Evolutionary conservation across 306 rosid species (phyloP).

Genomic region (Amphicarpaea edgeworthii): DNA sequence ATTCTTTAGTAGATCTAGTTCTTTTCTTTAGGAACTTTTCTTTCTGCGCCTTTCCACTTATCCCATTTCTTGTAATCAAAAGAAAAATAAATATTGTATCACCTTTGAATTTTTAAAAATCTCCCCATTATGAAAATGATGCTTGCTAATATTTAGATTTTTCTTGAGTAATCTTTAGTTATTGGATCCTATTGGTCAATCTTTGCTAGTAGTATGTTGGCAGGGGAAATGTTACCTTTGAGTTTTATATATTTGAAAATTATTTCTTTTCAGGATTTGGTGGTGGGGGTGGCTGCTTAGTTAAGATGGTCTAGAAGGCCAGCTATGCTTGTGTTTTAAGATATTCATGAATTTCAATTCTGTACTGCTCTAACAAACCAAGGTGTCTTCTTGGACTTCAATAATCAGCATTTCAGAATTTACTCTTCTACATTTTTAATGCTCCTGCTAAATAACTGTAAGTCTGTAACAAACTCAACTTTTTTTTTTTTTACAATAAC

Average conservation of each 20-base stretch:
- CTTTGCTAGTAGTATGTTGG: not conserved
- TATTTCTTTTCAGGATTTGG: not conserved
- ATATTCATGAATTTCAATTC: constrained; percentile 5
- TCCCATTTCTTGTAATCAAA: not conserved
- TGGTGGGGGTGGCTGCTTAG: constrained; percentile 18
- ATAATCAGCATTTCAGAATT: too few species aligned
- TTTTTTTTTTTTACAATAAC: not conserved
- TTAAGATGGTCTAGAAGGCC: not conserved
- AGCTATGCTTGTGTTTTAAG: not conserved
- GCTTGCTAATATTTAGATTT: not conserved
- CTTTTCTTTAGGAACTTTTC: too few species aligned
- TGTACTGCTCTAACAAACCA: too few species aligned
- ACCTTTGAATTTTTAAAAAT: not conserved
- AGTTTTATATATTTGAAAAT: not conserved
- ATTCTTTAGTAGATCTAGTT: too few species aligned
- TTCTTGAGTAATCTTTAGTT: not conserved
- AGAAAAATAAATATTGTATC: not conserved
- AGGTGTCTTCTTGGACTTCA: too few species aligned
- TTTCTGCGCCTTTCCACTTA: not conserved
- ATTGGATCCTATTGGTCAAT: not conserved
- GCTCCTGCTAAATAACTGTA: not conserved
- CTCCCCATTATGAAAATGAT: not conserved
- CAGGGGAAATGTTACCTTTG: not conserved
- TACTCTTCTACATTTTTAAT: too few species aligned
- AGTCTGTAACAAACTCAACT: not conserved